A percentile compares a stretch with the other conserved stretches of the same genome.
These are phyloP conservation scores for Picea sitchensis DNA, from an alignment of 75 land plant species.

Conservation along the genomic window DNA sequence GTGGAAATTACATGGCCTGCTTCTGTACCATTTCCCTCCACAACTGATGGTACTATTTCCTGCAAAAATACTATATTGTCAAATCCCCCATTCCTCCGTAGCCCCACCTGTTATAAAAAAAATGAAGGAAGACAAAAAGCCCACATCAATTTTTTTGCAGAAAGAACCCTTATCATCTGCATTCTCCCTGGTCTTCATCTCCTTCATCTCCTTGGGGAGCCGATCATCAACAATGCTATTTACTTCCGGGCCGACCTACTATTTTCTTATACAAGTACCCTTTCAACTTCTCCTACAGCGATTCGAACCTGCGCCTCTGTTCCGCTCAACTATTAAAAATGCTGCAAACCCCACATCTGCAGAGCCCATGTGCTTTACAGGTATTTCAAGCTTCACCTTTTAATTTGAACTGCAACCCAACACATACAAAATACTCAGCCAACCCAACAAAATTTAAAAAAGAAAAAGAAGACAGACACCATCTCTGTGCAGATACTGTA, in stretches of 20 bases:
- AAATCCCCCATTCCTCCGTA: neutral
- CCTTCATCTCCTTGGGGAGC: conserved; percentile 51
- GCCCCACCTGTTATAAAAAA: neutral
- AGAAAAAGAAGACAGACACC: neutral
- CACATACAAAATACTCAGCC: neutral
- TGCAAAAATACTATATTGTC: conserved; percentile 6
- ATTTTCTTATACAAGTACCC: too few relatives aligned
- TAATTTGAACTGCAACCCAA: neutral
- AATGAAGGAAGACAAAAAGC: neutral
- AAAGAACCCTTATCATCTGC: conserved; percentile 28
- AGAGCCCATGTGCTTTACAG: conserved; percentile 31
- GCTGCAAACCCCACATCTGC: conserved; percentile 16
- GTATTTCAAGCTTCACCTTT: conserved; percentile 4
- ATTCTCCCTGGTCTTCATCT: conserved; percentile 40
- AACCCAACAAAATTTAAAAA: neutral
- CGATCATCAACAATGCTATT: conserved; percentile 28
- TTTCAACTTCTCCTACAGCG: neutral
- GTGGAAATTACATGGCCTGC: conserved; percentile 91
- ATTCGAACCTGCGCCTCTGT: neutral
- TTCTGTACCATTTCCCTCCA: conserved; percentile 70
- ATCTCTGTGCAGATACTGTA: conserved; percentile 1
- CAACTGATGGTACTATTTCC: conserved; percentile 51
- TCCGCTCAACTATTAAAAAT: conserved; percentile 24
- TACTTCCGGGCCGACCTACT: conserved; percentile 2
- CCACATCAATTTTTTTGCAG: conserved; percentile 28